A percentile compares a stretch with the other conserved stretches of the same genome.
Conservation (phyloP, 2,329 filamentous ascomycete genomes). For the Aaosphaeria arxii region DNA sequence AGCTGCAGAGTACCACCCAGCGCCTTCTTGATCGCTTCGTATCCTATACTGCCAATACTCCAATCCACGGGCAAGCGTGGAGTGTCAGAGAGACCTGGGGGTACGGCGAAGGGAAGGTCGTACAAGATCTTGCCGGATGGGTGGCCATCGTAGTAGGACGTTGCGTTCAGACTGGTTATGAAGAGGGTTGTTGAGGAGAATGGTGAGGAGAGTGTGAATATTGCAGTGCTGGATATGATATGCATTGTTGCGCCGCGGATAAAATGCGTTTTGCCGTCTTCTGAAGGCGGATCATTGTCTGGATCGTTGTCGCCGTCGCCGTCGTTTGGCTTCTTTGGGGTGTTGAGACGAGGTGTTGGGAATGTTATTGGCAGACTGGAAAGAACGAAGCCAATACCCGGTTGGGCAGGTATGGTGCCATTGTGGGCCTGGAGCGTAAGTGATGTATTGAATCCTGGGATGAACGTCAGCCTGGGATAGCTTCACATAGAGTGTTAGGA, state of each 20-base stretch:
- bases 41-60: constrained; percentile 74
- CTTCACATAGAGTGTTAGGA: not conserved
- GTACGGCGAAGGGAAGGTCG: constrained; percentile 69
- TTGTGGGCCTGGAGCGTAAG: constrained; percentile 71
- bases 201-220: constrained; percentile 80
- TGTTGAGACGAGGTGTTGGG: constrained; percentile 63
- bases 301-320: constrained; percentile 22
- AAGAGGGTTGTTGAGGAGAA: constrained; percentile 69
- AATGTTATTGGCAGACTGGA: constrained; percentile 70
- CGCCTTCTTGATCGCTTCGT: constrained; percentile 75
- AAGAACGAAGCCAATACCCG: constrained; percentile 68
- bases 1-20: constrained; percentile 77
- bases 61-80: constrained; percentile 81
- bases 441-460: constrained; percentile 74
- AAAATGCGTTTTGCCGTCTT: constrained; percentile 59
- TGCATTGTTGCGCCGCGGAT: constrained; percentile 85
- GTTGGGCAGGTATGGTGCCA: constrained; percentile 70
- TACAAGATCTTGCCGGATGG: constrained; percentile 76
- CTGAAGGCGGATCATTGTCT: constrained; percentile 31
- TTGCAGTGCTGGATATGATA: constrained; percentile 79
- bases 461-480: not conserved
- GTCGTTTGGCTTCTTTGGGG: constrained; percentile 50
- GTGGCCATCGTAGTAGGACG: constrained; percentile 79
- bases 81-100: constrained; percentile 68
- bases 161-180: constrained; percentile 78